phyloP scores from a whole-genome alignment of 2,329 filamentous ascomycete species.

The Pseudogymnoascus verrucosus region DNA sequence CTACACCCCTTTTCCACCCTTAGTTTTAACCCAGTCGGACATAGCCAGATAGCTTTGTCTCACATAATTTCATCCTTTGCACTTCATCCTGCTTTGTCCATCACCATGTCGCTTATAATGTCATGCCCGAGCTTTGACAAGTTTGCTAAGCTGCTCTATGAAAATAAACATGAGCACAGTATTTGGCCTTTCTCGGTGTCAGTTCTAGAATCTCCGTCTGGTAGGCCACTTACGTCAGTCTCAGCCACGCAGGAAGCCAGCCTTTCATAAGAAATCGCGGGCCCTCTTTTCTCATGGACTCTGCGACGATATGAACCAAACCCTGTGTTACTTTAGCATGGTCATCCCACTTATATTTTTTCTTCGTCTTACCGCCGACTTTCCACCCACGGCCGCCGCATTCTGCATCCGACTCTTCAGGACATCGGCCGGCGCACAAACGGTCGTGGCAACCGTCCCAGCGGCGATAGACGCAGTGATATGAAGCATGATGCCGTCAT shows the following conservation, averaged over 20 bases:
- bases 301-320: slow-evolving; percentile 28
- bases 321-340: slow-evolving; percentile 20
- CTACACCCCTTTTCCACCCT: not conserved
- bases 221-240: slow-evolving; percentile 31
- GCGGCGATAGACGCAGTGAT: slow-evolving; percentile 33
- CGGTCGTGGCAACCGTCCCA: slow-evolving; percentile 39
- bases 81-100: not conserved
- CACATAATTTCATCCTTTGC: not conserved
- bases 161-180: slow-evolving; percentile 40
- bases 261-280: slow-evolving; percentile 38
- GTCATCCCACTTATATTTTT: not conserved
- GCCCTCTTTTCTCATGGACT: slow-evolving; percentile 32
- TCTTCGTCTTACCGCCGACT: slow-evolving; percentile 12
- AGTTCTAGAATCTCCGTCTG: not conserved
- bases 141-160: slow-evolving; percentile 36
- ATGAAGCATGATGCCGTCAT: slow-evolving; percentile 36
- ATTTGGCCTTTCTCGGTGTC: slow-evolving; percentile 29
- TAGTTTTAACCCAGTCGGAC: not conserved
- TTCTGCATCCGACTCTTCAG: slow-evolving; percentile 37
- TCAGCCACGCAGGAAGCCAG: slow-evolving; percentile 38
- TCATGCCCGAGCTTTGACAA: slow-evolving; percentile 16
- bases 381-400: slow-evolving; percentile 19
- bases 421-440: slow-evolving; percentile 39
- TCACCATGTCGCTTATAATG: not conserved
- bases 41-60: not conserved